Evolutionary conservation across 2,329 filamentous ascomycete species (phyloP), one percentile per base, ranked within the genome.

Genomic region (Emmonsiellopsis sp.): DNA sequence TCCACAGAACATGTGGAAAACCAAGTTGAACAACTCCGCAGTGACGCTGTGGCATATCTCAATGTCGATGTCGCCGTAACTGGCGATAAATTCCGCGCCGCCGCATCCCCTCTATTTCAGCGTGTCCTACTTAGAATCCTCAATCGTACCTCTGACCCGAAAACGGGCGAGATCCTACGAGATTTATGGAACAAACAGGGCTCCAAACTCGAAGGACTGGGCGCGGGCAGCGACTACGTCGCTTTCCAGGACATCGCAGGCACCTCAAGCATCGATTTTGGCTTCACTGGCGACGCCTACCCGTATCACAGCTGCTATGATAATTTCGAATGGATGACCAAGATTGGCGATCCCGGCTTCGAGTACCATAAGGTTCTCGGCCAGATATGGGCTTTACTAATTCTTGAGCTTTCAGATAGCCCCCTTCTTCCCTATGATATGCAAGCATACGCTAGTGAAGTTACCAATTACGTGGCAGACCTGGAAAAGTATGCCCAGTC

Each of bases 1-100:
- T 95, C 89, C 9, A 97, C 93, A 1, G 93, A 98, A 68, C 92
- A 87, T 63, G 93, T 98, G 45, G 93, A 98, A 71, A 85, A 87
- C 46, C 85, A 92, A 60, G 76, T 89, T 32, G 83, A 91, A 0
- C 68, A 74, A 2, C 77, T 98, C 6, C 85, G 88, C 42, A 74
- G 79, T 14, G 80, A 93, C 61, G 92, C 82, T 0, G 83, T 88
- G 58, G 91, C 87, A 8, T 98, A 98, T 64, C 77, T 98, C 59
- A 98, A 98, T 64, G 84, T 98, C 42, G 92, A 92, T 66, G 82
- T 84, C 1, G 92, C 86, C 36, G 84, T 97, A 3, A 80, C 81
- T 2, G 93, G 93, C 5, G 71, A 76, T 51, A 77, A 85, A 9
- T 89, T 98, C 64, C 79, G 80, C 58, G 92, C 88, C 7, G 77